Base-by-base conservation (phyloP, 768 basidiomycete species). In the Termitomyces sp. region DNA sequence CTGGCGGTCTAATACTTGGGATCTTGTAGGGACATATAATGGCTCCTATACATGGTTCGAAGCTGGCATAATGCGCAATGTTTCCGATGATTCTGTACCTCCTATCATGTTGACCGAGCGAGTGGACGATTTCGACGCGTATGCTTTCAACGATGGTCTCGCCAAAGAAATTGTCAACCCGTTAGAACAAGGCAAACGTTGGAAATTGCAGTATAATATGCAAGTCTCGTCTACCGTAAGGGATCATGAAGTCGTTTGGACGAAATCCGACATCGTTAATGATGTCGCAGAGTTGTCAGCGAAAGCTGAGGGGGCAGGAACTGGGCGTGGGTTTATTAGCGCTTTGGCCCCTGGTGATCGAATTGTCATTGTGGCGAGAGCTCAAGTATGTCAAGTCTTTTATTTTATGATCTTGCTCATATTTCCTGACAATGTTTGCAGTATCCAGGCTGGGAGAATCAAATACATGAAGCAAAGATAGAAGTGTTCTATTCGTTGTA, bases 1-100 rank as follows among this genome's bases (percentile, higher is more conserved):
- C 20, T 34, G 20, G 2, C 34, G 2, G 14, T 34, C 31, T 49
- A 13, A 50, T 18, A 36, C 34, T 31, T 3, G 46, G 20, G 18
- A 20, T 47, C 29, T 47, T 12, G n/a, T 47, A 74, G 72, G 65
- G 6, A 59, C 64, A 7, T 72, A 71, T 54, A 60, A 67, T 26
- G 67, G 66, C 1, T 71, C 72, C 6, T 67, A 56, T 39, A 69
- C 68, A 20, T 74, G 72, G 72, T 73, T 73, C 24, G 72, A 73
- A 55, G 71, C 66, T 1, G 60, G 59, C 13, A 69, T 74, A 4
- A 58, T 67, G 22, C 72, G 71, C 5, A 54, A 53, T 24, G 44
- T 27, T 20, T n/a, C 44, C 10, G 43, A 34, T 43, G 24, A 52
- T 12, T 44, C 48, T 10, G 39, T 22, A 1, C 20, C 26, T 13